Conservation (phyloP, 139 green algal species). For the Chlamydomonas sp. region DNA sequence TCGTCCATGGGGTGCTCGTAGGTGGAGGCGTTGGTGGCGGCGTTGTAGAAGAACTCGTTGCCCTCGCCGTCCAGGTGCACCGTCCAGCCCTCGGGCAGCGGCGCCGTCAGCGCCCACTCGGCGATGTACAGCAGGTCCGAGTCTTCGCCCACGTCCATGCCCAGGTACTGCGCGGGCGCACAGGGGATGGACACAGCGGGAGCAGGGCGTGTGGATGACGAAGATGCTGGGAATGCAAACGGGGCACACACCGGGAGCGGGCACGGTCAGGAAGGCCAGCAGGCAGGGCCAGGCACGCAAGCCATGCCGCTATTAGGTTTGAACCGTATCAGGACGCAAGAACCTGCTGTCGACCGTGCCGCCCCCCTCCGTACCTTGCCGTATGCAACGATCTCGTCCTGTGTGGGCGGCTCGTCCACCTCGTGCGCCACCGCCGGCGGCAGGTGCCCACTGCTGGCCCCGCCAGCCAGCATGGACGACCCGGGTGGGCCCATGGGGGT, state of each 20-base stretch:
- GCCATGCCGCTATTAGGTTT: no score
- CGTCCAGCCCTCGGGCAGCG: conserved; percentile 77
- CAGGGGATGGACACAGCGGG: neutral
- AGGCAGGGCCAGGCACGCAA: no score
- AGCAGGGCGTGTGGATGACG: neutral
- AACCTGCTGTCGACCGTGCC: neutral
- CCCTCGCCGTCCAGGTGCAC: conserved; percentile 63
- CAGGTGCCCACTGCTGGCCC: neutral
- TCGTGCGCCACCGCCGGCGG: conserved; percentile 25
- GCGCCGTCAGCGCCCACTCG: conserved; percentile 79
- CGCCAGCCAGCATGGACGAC: neutral
- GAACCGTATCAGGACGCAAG: no score
- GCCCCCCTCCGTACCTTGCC: conserved; percentile 32
- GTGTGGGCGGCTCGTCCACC: conserved; percentile 48
- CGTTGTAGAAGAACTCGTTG: conserved; percentile 78
- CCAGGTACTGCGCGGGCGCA: conserved; percentile 47
- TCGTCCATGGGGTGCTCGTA: conserved; percentile 87
- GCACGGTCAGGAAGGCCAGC: no score
- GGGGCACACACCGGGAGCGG: no score
- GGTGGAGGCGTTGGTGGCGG: conserved; percentile 56
- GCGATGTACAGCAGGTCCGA: conserved; percentile 80
- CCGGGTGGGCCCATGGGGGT: neutral
- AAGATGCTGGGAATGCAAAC: neutral
- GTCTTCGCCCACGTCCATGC: conserved; percentile 69
- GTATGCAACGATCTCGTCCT: conserved; percentile 55